These are phyloP conservation scores for Nitzschia inconspicua DNA, from an alignment of 108 stramenopile genomes.

Conservation along the genomic window DNA sequence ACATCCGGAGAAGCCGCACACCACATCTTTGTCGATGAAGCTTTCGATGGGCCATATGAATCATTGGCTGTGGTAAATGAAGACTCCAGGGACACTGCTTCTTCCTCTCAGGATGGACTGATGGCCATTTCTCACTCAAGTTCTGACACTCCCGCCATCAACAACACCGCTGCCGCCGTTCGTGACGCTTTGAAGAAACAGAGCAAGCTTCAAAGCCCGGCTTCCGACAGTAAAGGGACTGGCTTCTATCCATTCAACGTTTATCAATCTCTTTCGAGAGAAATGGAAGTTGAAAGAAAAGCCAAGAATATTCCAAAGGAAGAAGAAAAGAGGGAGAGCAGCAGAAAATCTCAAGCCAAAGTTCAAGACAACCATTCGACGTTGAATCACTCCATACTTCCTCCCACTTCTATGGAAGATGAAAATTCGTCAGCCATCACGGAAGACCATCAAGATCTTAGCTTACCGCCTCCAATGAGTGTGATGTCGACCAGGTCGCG, in stretches of 20 bases:
- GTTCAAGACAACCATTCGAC: neutral
- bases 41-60: conserved; percentile 10
- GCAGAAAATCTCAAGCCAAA: neutral
- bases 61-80: conserved; percentile 11
- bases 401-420: conserved; percentile 11
- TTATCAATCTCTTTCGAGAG: conserved; percentile 14
- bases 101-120: conserved; percentile 9
- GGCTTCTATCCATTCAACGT: conserved; percentile 23
- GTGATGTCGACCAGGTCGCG: conserved; percentile 16
- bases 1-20: neutral
- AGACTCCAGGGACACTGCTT: conserved; percentile 10
- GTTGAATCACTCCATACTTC: conserved; percentile 3
- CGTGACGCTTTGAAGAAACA: neutral
- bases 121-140: conserved; percentile 19
- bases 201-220: neutral
- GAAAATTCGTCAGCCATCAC: conserved; percentile 22
- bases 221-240: neutral
- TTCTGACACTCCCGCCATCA: conserved; percentile 18
- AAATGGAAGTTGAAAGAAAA: too few species aligned
- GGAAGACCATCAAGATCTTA: conserved; percentile 3
- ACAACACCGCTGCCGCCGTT: conserved; percentile 7
- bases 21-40: conserved; percentile 15
- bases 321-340: neutral
- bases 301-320: conserved; percentile 3
- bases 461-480: conserved; percentile 7